A percentile compares a stretch with the other conserved stretches of the same genome.
These are phyloP conservation scores for Dicorynia guianensis DNA, from an alignment of 306 rosid genomes.

Conservation along the genomic window DNA sequence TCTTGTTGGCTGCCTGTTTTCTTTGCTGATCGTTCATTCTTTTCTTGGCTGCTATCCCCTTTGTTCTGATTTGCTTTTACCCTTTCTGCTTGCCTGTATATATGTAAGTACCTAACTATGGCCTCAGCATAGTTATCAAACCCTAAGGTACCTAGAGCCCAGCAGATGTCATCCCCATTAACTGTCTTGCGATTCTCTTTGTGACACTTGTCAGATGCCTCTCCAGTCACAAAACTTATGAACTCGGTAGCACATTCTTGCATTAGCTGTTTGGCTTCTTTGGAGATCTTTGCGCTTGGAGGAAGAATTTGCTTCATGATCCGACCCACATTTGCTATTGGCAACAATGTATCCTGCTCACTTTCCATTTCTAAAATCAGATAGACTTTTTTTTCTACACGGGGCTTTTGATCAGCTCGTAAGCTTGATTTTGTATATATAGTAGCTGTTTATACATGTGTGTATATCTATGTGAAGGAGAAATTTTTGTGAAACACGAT, in stretches of 20 bases:
- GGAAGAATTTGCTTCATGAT: slow-evolving; percentile 81
- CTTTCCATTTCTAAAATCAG: slow-evolving; percentile 50
- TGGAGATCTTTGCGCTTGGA: slow-evolving; percentile 72
- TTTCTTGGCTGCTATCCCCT: neutral
- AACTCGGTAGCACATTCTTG: slow-evolving; percentile 93
- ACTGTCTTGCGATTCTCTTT: slow-evolving; percentile 89
- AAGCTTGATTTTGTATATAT: neutral
- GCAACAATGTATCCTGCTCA: slow-evolving; percentile 66
- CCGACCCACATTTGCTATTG: slow-evolving; percentile 85
- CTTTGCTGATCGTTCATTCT: slow-evolving; percentile 24
- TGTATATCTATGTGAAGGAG: slow-evolving; percentile 1
- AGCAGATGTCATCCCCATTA: slow-evolving; percentile 91
- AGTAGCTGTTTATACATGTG: slow-evolving; percentile 6
- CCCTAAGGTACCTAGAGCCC: slow-evolving; percentile 82
- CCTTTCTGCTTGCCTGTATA: slow-evolving; percentile 61
- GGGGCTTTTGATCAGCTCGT: slow-evolving; percentile 14
- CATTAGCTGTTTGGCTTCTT: slow-evolving; percentile 75
- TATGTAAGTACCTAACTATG: slow-evolving; percentile 57
- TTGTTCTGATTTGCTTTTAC: slow-evolving; percentile 47
- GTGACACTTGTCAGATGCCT: slow-evolving; percentile 91
- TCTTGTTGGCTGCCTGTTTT: neutral
- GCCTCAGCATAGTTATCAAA: slow-evolving; percentile 81
- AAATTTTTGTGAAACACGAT: slow-evolving; percentile 52
- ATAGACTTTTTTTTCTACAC: slow-evolving; percentile 5
- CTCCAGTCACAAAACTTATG: slow-evolving; percentile 80